Conservation (phyloP, 2,329 filamentous ascomycete genomes). For the Pestalotiopsis fici region DNA sequence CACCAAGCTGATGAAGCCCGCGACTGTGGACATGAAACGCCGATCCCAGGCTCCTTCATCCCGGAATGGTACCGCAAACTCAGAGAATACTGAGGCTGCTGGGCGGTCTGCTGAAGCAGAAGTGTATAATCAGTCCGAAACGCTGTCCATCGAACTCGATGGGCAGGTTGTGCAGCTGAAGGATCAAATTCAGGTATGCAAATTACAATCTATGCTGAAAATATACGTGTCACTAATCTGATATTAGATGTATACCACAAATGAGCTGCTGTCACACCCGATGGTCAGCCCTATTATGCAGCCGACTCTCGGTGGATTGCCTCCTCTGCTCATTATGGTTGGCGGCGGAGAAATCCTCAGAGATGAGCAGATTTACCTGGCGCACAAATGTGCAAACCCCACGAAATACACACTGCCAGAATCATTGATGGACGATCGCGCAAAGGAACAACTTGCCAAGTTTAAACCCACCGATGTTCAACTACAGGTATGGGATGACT, state of each 20-base stretch:
- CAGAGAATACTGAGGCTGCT: conserved; percentile 5
- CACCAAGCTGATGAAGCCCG: conserved; percentile 35
- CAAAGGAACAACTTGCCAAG: conserved; percentile 58
- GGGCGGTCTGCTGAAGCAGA: conserved; percentile 9
- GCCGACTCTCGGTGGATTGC: conserved; percentile 84
- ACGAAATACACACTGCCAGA: conserved; percentile 71
- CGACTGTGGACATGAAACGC: conserved; percentile 31
- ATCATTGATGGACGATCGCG: conserved; percentile 62
- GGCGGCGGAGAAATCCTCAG: conserved; percentile 87
- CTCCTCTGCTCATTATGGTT: conserved; percentile 81
- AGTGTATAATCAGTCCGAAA: conserved; percentile 3
- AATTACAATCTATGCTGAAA: neutral
- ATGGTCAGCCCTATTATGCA: conserved; percentile 89
- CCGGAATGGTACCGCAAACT: conserved; percentile 8
- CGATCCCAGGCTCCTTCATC: conserved; percentile 19
- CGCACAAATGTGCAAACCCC: conserved; percentile 91
- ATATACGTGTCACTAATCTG: neutral
- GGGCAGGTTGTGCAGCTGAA: conserved; percentile 73
- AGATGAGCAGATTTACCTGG: conserved; percentile 93
- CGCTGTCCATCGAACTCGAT: conserved; percentile 68
- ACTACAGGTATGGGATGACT: conserved; percentile 92
- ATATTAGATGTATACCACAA: conserved; percentile 70
- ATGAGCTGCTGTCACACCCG: conserved; percentile 82
- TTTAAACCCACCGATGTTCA: conserved; percentile 89
- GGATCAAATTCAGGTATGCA: conserved; percentile 85